These are phyloP conservation scores for Xylogone sp. DNA, from an alignment of 2,329 filamentous ascomycete species.

Conservation along the genomic window DNA sequence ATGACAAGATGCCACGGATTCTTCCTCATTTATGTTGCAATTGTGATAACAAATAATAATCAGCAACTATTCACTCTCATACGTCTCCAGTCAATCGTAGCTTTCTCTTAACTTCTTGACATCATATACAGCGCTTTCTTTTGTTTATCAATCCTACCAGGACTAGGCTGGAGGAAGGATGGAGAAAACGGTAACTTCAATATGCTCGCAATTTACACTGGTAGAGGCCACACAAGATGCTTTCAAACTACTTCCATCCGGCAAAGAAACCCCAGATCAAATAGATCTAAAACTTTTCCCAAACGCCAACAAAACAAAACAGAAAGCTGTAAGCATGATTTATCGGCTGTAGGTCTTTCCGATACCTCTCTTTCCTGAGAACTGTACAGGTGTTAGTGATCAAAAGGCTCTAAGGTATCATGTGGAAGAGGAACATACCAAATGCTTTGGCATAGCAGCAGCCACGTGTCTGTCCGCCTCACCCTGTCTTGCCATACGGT, in stretches of 20 bases:
- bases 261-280: not conserved
- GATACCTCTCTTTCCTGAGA: slow-evolving; percentile 87
- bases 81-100: too few relatives aligned
- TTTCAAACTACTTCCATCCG: slow-evolving; percentile 3
- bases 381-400: slow-evolving; percentile 40
- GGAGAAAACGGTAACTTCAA: too few relatives aligned
- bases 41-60: too few relatives aligned
- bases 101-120: too few relatives aligned
- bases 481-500: slow-evolving; percentile 93
- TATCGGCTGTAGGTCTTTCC: slow-evolving; percentile 79
- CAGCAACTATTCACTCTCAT: too few relatives aligned
- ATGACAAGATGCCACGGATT: too few relatives aligned
- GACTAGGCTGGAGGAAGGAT: too few relatives aligned
- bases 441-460: slow-evolving; percentile 80
- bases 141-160: too few relatives aligned
- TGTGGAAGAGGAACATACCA: slow-evolving; percentile 64
- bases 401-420: slow-evolving; percentile 1
- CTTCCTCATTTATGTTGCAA: too few relatives aligned
- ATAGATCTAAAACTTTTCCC: not conserved
- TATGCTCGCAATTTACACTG: too few relatives aligned
- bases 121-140: too few relatives aligned
- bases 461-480: slow-evolving; percentile 91
- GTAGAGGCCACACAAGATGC: too few relatives aligned
- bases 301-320: slow-evolving; percentile 1
- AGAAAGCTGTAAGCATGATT: slow-evolving; percentile 15